phyloP scores from a whole-genome alignment of 2,329 filamentous ascomycete genomes.

The Monilinia fructigena region DNA sequence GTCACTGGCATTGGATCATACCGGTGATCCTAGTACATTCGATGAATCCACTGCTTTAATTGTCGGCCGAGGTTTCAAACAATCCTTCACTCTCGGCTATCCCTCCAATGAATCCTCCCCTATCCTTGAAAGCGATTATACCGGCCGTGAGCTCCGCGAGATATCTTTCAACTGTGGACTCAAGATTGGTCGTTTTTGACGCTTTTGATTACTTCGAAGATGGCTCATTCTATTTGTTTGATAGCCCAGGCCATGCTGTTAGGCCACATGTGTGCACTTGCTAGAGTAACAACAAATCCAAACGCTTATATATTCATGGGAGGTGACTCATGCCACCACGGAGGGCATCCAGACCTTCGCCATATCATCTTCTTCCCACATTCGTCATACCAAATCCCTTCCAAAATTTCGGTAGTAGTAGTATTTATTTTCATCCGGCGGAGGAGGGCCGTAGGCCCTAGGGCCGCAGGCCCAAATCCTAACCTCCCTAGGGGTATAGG shows the following conservation, averaged over 20 bases:
- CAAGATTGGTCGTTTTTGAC: conserved; percentile 48
- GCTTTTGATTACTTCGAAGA: conserved; percentile 56
- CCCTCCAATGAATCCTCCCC: conserved; percentile 44
- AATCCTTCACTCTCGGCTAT: conserved; percentile 46
- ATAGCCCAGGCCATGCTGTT: conserved; percentile 45
- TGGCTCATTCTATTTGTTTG: conserved; percentile 53
- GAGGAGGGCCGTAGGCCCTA: too few relatives aligned
- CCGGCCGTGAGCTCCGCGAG: conserved; percentile 41
- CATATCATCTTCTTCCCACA: conserved; percentile 43
- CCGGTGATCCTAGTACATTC: conserved; percentile 47
- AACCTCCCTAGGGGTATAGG: too few relatives aligned
- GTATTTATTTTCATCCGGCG: too few relatives aligned
- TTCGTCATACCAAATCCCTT: conserved; percentile 45
- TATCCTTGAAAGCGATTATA: conserved; percentile 45
- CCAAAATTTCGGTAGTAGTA: conserved; percentile 14
- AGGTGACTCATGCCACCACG: conserved; percentile 45
- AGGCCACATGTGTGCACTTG: conserved; percentile 46
- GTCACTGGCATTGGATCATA: conserved; percentile 46
- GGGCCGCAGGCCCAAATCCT: too few relatives aligned
- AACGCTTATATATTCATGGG: conserved; percentile 45
- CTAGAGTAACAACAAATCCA: conserved; percentile 39
- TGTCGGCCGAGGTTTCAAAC: conserved; percentile 49
- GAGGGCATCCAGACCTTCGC: conserved; percentile 46
- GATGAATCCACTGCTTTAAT: conserved; percentile 45
- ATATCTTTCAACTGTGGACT: conserved; percentile 41